Evolutionary conservation across 2,329 filamentous ascomycete genomes (phyloP).

Genomic region (Epichloe scottii): DNA sequence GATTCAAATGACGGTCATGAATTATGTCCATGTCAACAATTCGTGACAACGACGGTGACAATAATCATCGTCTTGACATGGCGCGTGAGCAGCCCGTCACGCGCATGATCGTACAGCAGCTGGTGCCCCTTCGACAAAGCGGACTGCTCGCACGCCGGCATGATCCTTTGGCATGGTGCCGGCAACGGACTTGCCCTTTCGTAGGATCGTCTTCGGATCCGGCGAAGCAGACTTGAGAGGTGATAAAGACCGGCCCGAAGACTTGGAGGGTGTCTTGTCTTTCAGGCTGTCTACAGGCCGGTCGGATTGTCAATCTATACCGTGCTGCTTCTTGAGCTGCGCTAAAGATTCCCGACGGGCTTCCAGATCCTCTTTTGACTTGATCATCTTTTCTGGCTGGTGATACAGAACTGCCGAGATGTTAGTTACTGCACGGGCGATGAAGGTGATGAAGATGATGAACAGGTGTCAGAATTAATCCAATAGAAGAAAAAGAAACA

Average conservation of each 20-base stretch:
- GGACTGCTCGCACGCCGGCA: constrained; percentile 27
- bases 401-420: constrained; percentile 43
- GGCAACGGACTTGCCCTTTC: constrained; percentile 27
- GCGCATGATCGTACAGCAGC: constrained; percentile 25
- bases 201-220: constrained; percentile 31
- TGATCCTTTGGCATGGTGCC: constrained; percentile 23
- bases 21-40: neutral
- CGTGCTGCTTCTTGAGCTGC: constrained; percentile 93
- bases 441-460: neutral
- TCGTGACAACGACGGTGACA: neutral
- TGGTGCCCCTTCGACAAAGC: constrained; percentile 28
- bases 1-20: neutral
- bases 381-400: constrained; percentile 56
- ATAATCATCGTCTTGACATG: neutral
- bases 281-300: constrained; percentile 45
- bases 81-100: constrained; percentile 16
- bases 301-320: constrained; percentile 91
- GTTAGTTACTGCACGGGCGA: neutral
- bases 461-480: constrained; percentile 3
- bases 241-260: constrained; percentile 50
- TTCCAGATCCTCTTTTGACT: constrained; percentile 86
- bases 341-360: constrained; percentile 94
- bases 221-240: constrained; percentile 27
- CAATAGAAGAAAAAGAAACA: constrained; percentile 20
- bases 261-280: constrained; percentile 31